A percentile compares a stretch with the other conserved stretches of the same genome.
Conservation (phyloP, 1,139 yeast genomes). For the Sporopachydermia cereana region DNA sequence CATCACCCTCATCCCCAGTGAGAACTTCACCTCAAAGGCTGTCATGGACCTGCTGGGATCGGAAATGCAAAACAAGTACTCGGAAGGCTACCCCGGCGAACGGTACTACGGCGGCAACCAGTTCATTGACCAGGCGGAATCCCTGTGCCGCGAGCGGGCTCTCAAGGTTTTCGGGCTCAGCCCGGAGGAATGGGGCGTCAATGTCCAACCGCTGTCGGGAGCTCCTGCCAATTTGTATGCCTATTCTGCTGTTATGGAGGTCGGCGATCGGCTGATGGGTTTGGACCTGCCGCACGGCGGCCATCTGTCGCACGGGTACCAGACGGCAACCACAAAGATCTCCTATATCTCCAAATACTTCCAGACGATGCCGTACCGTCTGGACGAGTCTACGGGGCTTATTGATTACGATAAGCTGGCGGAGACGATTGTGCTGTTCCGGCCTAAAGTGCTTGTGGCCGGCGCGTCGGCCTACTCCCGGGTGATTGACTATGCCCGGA, state of each 20-base stretch:
- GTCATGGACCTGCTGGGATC: constrained; percentile 92
- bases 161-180: constrained; percentile 70
- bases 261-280: constrained; percentile 93
- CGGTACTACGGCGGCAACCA: constrained; percentile 97
- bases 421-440: constrained; percentile 70
- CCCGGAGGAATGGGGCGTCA: constrained; percentile 86
- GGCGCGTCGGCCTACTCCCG: constrained; percentile 96
- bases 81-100: constrained; percentile 98
- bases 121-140: constrained; percentile 83
- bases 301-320: constrained; percentile 93
- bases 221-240: constrained; percentile 95
- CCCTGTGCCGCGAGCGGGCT: constrained; percentile 85
- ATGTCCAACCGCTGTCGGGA: constrained; percentile 88
- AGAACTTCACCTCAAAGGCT: constrained; percentile 88
- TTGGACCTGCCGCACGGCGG: constrained; percentile 96
- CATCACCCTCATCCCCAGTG: constrained; percentile 86
- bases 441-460: constrained; percentile 92
- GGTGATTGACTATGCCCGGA: constrained; percentile 79
- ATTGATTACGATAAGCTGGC: constrained; percentile 87
- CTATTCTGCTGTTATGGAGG: constrained; percentile 82
- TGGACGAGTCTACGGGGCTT: constrained; percentile 72
- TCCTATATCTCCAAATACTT: constrained; percentile 87
- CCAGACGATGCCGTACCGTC: constrained; percentile 94
- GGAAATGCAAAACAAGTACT: constrained; percentile 94
- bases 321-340: constrained; percentile 77